Evolutionary conservation across 176 grass and related monocot genomes (phyloP).

Genomic region (Ampelocalamus luodianensis): DNA sequence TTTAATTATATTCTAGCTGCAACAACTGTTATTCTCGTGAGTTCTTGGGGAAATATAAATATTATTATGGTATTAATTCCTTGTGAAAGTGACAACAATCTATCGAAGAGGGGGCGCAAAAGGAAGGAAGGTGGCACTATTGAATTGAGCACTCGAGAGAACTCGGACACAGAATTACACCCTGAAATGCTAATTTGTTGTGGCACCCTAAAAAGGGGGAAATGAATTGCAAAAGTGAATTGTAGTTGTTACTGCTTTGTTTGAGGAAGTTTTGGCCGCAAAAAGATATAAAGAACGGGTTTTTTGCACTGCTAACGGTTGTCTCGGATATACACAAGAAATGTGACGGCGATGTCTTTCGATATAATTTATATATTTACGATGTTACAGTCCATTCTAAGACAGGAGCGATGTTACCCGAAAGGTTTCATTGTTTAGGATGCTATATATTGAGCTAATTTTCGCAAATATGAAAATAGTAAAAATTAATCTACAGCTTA

Average conservation of each 20-base stretch:
- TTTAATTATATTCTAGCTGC: not conserved
- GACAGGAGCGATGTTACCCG: not conserved
- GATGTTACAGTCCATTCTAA: no score
- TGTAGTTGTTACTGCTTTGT: not conserved
- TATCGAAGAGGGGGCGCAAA: not conserved
- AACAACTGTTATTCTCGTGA: not conserved
- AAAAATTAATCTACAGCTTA: not conserved
- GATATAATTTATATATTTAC: not conserved
- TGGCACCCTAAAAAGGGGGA: not conserved
- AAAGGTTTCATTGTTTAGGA: not conserved
- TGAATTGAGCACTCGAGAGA: constrained; percentile 29
- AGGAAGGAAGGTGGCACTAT: not conserved
- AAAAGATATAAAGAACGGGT: no score
- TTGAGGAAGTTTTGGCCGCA: no score
- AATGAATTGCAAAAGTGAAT: not conserved
- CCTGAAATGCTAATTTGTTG: not conserved
- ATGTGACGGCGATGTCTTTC: not conserved
- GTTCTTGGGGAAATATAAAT: not conserved
- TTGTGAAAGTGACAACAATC: constrained; percentile 21
- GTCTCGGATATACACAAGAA: no score
- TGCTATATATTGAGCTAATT: no score
- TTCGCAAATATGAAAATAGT: not conserved
- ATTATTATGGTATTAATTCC: not conserved
- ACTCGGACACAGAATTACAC: constrained; percentile 9
- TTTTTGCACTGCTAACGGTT: no score